Base-by-base conservation (phyloP, 345 rosid genomes). In the Melaleuca alternifolia region DNA sequence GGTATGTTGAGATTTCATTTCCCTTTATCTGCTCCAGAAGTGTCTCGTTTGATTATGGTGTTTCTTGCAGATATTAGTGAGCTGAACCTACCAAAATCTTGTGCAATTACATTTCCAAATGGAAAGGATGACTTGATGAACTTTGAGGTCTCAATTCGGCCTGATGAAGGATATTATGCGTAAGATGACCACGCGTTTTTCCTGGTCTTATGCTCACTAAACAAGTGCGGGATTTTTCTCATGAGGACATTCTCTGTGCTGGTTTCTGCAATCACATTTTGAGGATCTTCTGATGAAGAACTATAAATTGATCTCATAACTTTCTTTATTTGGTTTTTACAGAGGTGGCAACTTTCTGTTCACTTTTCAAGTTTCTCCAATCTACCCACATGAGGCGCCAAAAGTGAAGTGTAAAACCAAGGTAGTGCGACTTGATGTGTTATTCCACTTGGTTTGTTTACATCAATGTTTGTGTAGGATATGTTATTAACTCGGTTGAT, bases 321-420 rank as follows among this genome's bases (percentile, higher is more conserved):
- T 23, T 18, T 89, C 53, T 56, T 88, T 21, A 50, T 75, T 57
- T 82, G 83, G 56, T 84, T 87, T 20, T 48, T 83, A 84, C 87
- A 96, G 99, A 57, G 93, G 95, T 88, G 99, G 99, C 50, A 93
- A 92, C 41, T 97, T 97, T 87, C 86, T 91, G 85, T 98, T 98
- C 93, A 89, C 98, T 76, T 98, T 98, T 91, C 94, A 94, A 91
- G 99, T 96, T 79, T 94, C 98, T 54, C 92, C 96, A 28, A 89
- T 95, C 87, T 98, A 98, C 88, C 99, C 98, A 11, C 99, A 98
- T 20, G 98, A 98, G 87, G 96, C 99, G 82, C 99, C 99, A 3
- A 96, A 94, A 87, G 99, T 98, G 71, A 98, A 98, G 90, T 95
- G 99, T 92, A 98, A 98, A 95, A 98, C 99, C 85, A 96, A 95